phyloP scores from a whole-genome alignment of 176 grass and related monocot species.

The Areca catechu region DNA sequence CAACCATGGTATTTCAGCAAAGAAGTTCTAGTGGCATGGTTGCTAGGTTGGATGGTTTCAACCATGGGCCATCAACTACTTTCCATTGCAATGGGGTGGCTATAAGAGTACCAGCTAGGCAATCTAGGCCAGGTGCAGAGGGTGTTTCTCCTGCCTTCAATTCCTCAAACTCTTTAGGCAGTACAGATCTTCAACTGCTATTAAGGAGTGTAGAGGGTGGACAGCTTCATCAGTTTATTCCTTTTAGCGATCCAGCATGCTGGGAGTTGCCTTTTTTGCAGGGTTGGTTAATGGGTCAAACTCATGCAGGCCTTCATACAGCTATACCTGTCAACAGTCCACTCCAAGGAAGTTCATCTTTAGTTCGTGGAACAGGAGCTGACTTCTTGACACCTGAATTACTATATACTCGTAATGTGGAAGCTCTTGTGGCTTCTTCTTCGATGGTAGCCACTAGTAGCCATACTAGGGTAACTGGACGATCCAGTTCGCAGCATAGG shows the following conservation, averaged over 20 bases:
- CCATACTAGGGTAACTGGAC: constrained; percentile 22
- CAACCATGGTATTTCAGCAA: constrained; percentile 20
- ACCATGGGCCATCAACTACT: constrained; percentile 23
- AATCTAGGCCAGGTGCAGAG: constrained; percentile 19
- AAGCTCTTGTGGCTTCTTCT: constrained; percentile 32
- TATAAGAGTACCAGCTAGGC: constrained; percentile 21
- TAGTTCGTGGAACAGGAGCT: constrained; percentile 12
- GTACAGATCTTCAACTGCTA: constrained; percentile 65
- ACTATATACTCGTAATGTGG: constrained; percentile 14
- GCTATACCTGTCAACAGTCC: constrained; percentile 31
- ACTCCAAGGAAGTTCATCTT: constrained; percentile 20
- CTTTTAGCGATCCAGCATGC: constrained; percentile 49
- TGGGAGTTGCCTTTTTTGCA: constrained; percentile 93
- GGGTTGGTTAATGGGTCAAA: constrained; percentile 87
- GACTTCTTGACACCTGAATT: constrained; percentile 32
- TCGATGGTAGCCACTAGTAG: constrained; percentile 26
- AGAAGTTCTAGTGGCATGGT: constrained; percentile 20
- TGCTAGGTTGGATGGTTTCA: constrained; percentile 23
- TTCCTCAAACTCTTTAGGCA: constrained; percentile 27
- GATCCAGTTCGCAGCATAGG: constrained; percentile 28
- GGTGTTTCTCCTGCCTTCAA: constrained; percentile 15
- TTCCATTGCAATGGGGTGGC: constrained; percentile 19
- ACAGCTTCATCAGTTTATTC: constrained; percentile 39
- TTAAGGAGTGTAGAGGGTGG: constrained; percentile 64
- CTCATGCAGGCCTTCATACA: constrained; percentile 28